Conservation (phyloP, 2,329 filamentous ascomycete genomes). For the Cordyceps pruinosa region DNA sequence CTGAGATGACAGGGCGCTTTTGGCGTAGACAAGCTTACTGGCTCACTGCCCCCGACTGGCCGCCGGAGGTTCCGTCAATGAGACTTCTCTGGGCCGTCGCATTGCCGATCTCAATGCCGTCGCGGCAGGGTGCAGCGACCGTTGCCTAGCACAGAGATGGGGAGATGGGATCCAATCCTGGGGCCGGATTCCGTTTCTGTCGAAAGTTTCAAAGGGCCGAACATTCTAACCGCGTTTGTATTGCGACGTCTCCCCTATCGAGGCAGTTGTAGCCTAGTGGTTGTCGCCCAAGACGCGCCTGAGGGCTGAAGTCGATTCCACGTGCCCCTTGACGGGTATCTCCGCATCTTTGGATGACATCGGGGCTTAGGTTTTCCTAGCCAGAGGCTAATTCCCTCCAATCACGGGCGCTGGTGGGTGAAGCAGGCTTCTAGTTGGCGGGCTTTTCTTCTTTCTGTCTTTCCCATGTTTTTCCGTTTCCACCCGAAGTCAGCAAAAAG, state of each 20-base stretch:
- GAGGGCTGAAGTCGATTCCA: neutral
- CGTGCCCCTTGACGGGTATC: neutral
- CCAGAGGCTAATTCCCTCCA: neutral
- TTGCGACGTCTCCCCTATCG: neutral
- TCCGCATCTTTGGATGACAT: neutral
- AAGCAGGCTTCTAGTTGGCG: neutral
- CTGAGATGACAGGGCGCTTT: neutral
- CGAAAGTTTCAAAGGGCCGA: too few relatives aligned
- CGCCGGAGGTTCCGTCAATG: neutral
- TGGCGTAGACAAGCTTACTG: neutral
- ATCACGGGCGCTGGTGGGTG: neutral
- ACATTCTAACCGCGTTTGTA: neutral
- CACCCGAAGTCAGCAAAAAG: too few relatives aligned
- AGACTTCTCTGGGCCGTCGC: neutral
- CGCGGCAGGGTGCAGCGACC: too few relatives aligned
- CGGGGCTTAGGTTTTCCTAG: neutral
- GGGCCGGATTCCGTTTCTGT: too few relatives aligned
- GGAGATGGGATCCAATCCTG: too few relatives aligned
- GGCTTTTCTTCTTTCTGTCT: neutral
- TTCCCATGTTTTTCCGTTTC: neutral
- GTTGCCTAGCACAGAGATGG: neutral
- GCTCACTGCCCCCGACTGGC: neutral
- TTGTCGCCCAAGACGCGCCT: too few relatives aligned
- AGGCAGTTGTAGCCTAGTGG: too few relatives aligned
- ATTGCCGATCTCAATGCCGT: neutral